phyloP scores from a whole-genome alignment of 805 yeast genomes.

The Ascoidea rubescens region DNA sequence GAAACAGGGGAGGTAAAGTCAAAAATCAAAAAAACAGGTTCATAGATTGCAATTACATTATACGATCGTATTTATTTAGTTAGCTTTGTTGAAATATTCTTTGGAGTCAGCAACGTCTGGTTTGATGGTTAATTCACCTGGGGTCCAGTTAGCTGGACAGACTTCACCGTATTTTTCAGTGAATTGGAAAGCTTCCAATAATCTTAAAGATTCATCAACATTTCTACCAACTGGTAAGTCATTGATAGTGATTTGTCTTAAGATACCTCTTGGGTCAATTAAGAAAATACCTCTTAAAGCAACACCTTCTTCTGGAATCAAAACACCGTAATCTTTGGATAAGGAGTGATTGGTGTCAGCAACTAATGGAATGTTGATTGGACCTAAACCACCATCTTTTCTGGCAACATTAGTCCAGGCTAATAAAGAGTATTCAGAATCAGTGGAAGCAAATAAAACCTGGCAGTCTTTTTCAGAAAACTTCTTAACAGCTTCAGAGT shows the following conservation, averaged over 20 bases:
- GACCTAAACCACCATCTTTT: slow-evolving; percentile 97
- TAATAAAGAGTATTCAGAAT: slow-evolving; percentile 91
- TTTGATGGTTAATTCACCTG: slow-evolving; percentile 87
- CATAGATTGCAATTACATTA: too few relatives aligned
- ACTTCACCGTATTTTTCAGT: slow-evolving; percentile 98
- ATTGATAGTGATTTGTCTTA: slow-evolving; percentile 96
- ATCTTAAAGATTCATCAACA: slow-evolving; percentile 95
- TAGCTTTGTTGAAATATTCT: slow-evolving; percentile 61
- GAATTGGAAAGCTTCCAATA: slow-evolving; percentile 98
- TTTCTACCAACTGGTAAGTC: slow-evolving; percentile 99
- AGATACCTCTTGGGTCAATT: slow-evolving; percentile 89
- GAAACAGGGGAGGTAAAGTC: too few relatives aligned
- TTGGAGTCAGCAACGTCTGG: slow-evolving; percentile 68
- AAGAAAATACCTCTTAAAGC: slow-evolving; percentile 97
- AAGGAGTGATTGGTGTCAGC: slow-evolving; percentile 96
- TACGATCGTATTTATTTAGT: slow-evolving; percentile 18
- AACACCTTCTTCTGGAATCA: slow-evolving; percentile 90
- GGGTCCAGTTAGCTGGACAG: slow-evolving; percentile 99
- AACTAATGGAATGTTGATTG: slow-evolving; percentile 83
- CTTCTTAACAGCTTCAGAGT: slow-evolving; percentile 88
- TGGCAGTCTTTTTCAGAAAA: slow-evolving; percentile 79
- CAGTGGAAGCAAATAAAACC: slow-evolving; percentile 93
- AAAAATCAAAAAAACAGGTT: too few relatives aligned
- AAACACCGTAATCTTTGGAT: slow-evolving; percentile 94
- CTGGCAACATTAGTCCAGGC: slow-evolving; percentile 98